These are phyloP conservation scores for Aegilops bicornis DNA, from an alignment of 176 grass and related monocot genomes.

Conservation along the genomic window DNA sequence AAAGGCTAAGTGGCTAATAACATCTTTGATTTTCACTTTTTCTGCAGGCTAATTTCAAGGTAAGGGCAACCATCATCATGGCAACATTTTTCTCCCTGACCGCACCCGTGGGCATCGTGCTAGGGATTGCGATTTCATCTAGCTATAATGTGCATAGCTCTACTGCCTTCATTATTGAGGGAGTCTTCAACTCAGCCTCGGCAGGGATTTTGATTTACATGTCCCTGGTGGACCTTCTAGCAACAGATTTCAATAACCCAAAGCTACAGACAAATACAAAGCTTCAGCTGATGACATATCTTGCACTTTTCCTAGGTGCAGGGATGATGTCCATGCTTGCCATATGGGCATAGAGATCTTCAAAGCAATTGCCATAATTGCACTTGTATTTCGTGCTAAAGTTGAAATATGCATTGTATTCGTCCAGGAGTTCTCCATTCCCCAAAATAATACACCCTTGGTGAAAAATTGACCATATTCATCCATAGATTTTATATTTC, in stretches of 20 bases:
- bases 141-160: constrained; percentile 68
- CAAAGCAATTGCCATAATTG: neutral
- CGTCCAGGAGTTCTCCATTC: neutral
- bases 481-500: constrained; percentile 25
- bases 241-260: constrained; percentile 82
- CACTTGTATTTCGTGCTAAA: neutral
- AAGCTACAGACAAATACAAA: constrained; percentile 82
- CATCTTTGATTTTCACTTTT: constrained; percentile 8
- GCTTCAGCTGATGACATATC: constrained; percentile 73
- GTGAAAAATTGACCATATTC: constrained; percentile 10
- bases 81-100: constrained; percentile 93
- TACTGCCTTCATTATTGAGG: constrained; percentile 72
- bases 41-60: constrained; percentile 84
- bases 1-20: constrained; percentile 37
- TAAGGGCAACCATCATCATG: constrained; percentile 75
- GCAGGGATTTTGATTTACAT: constrained; percentile 97
- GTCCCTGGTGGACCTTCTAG: constrained; percentile 93
- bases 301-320: constrained; percentile 77
- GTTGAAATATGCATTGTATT: constrained; percentile 5
- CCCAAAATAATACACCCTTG: constrained; percentile 8
- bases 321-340: constrained; percentile 90
- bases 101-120: constrained; percentile 69
- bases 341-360: constrained; percentile 69
- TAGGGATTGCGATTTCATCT: constrained; percentile 78
- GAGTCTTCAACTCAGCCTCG: constrained; percentile 74